phyloP scores from a whole-genome alignment of 768 basidiomycete genomes.

The Favolaschia claudopus region DNA sequence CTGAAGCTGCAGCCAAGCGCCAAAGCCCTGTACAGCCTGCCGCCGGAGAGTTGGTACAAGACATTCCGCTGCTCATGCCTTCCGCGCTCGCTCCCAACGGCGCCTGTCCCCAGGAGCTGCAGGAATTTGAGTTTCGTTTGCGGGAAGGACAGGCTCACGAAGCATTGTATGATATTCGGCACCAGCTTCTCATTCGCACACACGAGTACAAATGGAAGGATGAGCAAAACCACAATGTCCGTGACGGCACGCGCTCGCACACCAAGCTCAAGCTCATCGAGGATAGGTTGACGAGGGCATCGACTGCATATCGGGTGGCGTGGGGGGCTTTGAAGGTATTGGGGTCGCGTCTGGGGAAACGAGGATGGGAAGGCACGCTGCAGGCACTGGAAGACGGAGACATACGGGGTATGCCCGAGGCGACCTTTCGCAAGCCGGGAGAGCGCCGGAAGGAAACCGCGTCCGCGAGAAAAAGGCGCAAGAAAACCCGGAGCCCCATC shows the following conservation, averaged over 20 bases:
- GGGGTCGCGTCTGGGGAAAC: background rate
- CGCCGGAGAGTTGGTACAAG: constrained; percentile 1
- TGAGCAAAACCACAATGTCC: background rate
- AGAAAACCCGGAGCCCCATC: background rate
- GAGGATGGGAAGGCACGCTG: background rate
- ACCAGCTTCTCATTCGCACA: constrained; percentile 9
- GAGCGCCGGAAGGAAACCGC: background rate
- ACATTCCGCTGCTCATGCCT: background rate
- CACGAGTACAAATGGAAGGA: constrained; percentile 3
- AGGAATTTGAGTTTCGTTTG: constrained; percentile 1
- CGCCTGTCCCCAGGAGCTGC: background rate
- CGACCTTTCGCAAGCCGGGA: background rate
- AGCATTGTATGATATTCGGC: background rate
- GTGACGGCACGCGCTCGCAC: background rate
- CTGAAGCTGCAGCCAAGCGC: background rate
- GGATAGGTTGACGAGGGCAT: background rate
- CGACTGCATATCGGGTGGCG: background rate
- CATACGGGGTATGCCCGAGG: constrained; percentile 9
- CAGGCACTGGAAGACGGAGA: background rate
- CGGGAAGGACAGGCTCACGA: constrained; percentile 7
- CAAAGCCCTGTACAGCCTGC: background rate
- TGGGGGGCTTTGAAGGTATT: background rate
- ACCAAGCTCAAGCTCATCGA: background rate
- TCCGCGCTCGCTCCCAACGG: background rate
- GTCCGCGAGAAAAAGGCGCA: background rate